These are phyloP conservation scores for Musa acuminata DNA, from an alignment of 176 grass and related monocot genomes.

Conservation along the genomic window DNA sequence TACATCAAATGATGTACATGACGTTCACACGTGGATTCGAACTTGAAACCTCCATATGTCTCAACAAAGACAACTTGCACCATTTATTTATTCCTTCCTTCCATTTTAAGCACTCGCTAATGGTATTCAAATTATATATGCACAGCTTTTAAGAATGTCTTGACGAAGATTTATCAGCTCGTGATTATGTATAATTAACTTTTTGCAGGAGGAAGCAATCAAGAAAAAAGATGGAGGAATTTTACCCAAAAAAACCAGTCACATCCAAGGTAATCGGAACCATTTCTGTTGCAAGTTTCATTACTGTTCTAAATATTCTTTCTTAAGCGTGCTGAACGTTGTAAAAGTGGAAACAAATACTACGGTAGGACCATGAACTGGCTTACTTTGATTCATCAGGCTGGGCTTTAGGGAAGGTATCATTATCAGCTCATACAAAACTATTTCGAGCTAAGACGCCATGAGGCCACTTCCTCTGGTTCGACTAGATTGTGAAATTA, in stretches of 20 bases:
- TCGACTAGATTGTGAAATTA: background rate
- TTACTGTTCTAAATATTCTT: too few species aligned
- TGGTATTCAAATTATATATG: conserved; percentile 12
- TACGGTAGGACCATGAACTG: conserved; percentile 11
- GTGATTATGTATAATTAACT: background rate
- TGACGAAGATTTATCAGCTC: background rate
- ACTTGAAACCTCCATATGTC: too few species aligned
- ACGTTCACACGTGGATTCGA: too few species aligned
- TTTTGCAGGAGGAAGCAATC: conserved; percentile 50
- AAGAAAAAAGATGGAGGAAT: conserved; percentile 83
- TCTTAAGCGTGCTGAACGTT: too few species aligned
- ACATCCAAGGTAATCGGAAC: conserved; percentile 61
- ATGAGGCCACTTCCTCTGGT: background rate
- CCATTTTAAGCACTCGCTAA: background rate
- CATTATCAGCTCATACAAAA: background rate
- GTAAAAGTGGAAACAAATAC: background rate
- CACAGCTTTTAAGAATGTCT: conserved; percentile 1
- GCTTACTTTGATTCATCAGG: conserved; percentile 14
- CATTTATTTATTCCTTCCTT: too few species aligned
- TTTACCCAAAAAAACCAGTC: conserved; percentile 57
- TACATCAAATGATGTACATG: too few species aligned
- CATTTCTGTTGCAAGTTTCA: too few species aligned
- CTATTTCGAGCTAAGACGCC: too few species aligned
- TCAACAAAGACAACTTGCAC: too few species aligned
- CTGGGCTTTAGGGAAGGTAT: conserved; percentile 12